Percentiles rank a stretch among this genome's conserved stretches.
These are phyloP conservation scores for Taphrina confusa DNA, from an alignment of 1,139 yeast species.

Conservation along the genomic window DNA sequence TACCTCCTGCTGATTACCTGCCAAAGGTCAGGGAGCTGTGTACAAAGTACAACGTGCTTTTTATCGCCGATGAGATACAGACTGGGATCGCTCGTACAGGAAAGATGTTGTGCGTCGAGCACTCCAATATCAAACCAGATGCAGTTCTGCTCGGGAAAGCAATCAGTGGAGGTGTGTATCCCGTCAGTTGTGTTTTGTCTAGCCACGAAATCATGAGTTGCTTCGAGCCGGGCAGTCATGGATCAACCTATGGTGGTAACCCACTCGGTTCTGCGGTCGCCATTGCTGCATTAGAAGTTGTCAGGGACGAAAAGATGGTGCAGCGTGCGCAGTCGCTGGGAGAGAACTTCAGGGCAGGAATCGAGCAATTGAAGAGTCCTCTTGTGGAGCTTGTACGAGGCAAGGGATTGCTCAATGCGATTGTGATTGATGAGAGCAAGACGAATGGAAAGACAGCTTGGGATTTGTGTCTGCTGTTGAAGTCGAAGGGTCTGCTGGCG, in stretches of 20 bases:
- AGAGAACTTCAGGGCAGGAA: conserved; percentile 64
- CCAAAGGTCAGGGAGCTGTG: conserved; percentile 72
- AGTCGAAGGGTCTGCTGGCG: conserved; percentile 84
- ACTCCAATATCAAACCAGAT: conserved; percentile 81
- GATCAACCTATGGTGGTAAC: conserved; percentile 97
- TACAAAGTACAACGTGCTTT: conserved; percentile 76
- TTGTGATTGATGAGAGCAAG: conserved; percentile 81
- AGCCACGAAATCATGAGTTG: conserved; percentile 86
- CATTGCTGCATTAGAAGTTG: conserved; percentile 89
- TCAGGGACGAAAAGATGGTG: conserved; percentile 80
- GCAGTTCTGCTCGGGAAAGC: conserved; percentile 89
- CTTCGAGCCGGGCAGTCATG: conserved; percentile 94
- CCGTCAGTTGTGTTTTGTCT: conserved; percentile 87
- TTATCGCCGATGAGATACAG: conserved; percentile 95
- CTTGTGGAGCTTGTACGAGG: conserved; percentile 91
- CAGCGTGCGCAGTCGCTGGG: conserved; percentile 78
- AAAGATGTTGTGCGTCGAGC: conserved; percentile 87
- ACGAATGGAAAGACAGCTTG: conserved; percentile 92
- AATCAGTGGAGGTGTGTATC: conserved; percentile 90
- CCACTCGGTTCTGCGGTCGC: conserved; percentile 94
- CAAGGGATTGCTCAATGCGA: conserved; percentile 82
- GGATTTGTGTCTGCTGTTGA: conserved; percentile 91
- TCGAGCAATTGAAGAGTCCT: conserved; percentile 60
- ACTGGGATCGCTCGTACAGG: conserved; percentile 98
- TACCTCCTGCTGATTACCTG: conserved; percentile 72